Base-by-base conservation (phyloP, 1,139 yeast genomes). In the Saccharomyces hybrid region DNA sequence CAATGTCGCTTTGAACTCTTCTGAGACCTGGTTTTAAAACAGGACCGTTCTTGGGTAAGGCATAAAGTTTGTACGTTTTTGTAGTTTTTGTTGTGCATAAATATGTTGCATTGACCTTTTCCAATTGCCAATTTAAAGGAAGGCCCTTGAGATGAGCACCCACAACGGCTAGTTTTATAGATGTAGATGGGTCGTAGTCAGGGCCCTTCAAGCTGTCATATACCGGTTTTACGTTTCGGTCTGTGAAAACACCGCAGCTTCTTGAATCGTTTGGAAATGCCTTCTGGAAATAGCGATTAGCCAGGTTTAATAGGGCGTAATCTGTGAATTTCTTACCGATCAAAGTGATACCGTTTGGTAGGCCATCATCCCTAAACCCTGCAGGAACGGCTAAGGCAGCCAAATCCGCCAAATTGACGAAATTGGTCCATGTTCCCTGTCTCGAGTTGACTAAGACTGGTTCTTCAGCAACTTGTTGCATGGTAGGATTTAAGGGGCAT, bases 391-490 rank as follows among this genome's bases (percentile, higher is more conserved):
- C 89, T 64, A 93, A 77, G 1, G 96, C 98, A 38, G 95, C 85
- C 76, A 91, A 74, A 68, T 93, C 98, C 8, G 96, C 96, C 70
- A 93, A 79, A 70, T 93, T 93, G 64, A 88, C 96, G 71, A 93
- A 93, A 73, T 93, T 93, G 42, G 98, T 93, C 82, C 95, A 93
- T 24, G 96, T 89, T 38, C 99, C 99, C 73, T 93, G 99, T 63
- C 77, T 77, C 7, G 97, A 88, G 74, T 93, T 93, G 64, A 88
- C 80, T 53, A 76, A 71, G 42, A 93, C 75, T n/a, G 98, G 98
- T 67, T 91, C 96, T 2, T 75, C 73, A 55, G 76, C 81, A 42
- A 93, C 80, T 55, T 86, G 82, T 49, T 76, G 82, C 54, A 90
- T 81, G 5, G 90, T 80, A 51, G 98, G 98, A 65, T 86, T 89